A percentile compares a stretch with the other conserved stretches of the same genome.
These are phyloP conservation scores for Phialophora verrucosa DNA, from an alignment of 2,329 filamentous ascomycete species.

Conservation along the genomic window DNA sequence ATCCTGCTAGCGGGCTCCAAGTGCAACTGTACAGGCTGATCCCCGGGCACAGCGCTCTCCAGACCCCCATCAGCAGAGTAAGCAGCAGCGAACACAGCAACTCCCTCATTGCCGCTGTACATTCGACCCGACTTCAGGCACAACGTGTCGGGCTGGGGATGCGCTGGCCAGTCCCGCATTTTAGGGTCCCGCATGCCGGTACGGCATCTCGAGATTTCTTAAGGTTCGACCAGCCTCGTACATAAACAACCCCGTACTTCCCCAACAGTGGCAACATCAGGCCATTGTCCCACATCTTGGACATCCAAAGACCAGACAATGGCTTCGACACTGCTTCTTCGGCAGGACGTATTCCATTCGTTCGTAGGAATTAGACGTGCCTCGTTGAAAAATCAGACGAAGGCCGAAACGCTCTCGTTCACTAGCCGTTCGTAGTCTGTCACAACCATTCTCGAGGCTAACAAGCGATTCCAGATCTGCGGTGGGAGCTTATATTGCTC, in stretches of 20 bases:
- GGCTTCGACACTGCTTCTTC: not conserved
- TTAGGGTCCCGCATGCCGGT: slow-evolving; percentile 18
- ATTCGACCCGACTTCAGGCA: not conserved
- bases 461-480: not conserved
- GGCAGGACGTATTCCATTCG: not conserved
- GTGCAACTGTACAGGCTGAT: too few species aligned
- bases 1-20: too few species aligned
- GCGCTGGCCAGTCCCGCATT: slow-evolving; percentile 11
- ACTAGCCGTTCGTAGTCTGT: not conserved
- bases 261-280: not conserved
- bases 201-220: not conserved
- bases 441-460: not conserved
- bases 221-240: not conserved
- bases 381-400: not conserved
- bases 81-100: not conserved
- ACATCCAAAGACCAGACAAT: not conserved
- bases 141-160: not conserved
- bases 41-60: too few species aligned
- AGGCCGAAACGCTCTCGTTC: not conserved
- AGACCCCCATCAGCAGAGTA: too few species aligned
- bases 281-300: slow-evolving; percentile 6
- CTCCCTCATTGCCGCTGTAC: not conserved
- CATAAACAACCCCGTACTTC: not conserved
- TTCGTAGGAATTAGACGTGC: not conserved
- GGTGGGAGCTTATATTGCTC: not conserved